Conservation (phyloP, 2,329 filamentous ascomycete genomes). For the Stachybotrys echinatus region DNA sequence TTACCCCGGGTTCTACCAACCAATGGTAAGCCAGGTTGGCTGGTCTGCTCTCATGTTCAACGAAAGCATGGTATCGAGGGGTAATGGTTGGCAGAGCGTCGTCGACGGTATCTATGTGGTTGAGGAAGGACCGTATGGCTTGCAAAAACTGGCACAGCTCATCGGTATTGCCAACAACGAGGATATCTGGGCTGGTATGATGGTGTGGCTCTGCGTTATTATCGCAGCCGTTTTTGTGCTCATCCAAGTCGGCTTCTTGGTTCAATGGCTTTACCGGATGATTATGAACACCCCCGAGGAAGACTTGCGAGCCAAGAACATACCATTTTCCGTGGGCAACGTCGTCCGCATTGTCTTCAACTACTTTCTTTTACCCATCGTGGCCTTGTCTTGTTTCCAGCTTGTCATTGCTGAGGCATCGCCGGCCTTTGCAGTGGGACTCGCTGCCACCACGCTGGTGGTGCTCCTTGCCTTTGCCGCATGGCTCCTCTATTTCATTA, state of each 20-base stretch:
- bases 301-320: slow-evolving; percentile 84
- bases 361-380: slow-evolving; percentile 83
- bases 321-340: slow-evolving; percentile 78
- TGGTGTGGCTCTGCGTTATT: slow-evolving; percentile 81
- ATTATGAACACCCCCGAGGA: slow-evolving; percentile 71
- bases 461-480: slow-evolving; percentile 66
- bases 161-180: slow-evolving; percentile 70
- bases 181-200: slow-evolving; percentile 93
- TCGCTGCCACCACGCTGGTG: slow-evolving; percentile 71
- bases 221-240: slow-evolving; percentile 62
- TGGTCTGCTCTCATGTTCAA: slow-evolving; percentile 96
- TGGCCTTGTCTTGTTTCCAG: slow-evolving; percentile 86
- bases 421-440: slow-evolving; percentile 63
- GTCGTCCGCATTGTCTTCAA: slow-evolving; percentile 84
- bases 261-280: slow-evolving; percentile 70
- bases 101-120: slow-evolving; percentile 78
- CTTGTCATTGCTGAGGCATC: slow-evolving; percentile 69
- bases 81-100: slow-evolving; percentile 59
- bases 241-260: slow-evolving; percentile 70
- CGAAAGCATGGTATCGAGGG: slow-evolving; percentile 72
- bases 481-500: slow-evolving; percentile 79
- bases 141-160: slow-evolving; percentile 74
- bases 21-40: slow-evolving; percentile 76
- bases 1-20: slow-evolving; percentile 94
- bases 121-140: slow-evolving; percentile 70